Percentiles rank a stretch among this genome's conserved stretches.
phyloP scores from a whole-genome alignment of 2,329 filamentous ascomycete genomes.

The Hypoxylon sp. region DNA sequence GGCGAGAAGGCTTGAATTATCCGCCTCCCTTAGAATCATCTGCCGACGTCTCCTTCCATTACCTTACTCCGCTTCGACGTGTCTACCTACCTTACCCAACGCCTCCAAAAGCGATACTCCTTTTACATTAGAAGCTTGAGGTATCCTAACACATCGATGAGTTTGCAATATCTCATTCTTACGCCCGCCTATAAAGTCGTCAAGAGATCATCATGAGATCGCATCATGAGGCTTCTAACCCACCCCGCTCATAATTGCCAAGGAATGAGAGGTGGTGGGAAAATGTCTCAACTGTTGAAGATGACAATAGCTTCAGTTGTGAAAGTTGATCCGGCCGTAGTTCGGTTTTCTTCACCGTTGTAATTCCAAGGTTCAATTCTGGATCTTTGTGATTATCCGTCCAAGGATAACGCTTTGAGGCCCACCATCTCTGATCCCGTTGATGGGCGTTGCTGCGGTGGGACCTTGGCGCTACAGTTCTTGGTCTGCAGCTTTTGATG shows the following conservation, averaged over 20 bases:
- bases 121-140: constrained; percentile 12
- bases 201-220: constrained; percentile 32
- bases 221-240: constrained; percentile 29
- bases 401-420: constrained; percentile 36
- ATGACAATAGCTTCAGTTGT: constrained; percentile 34
- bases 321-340: constrained; percentile 20
- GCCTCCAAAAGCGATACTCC: constrained; percentile 7
- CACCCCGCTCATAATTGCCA: constrained; percentile 32
- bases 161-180: constrained; percentile 17
- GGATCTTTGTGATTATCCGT: constrained; percentile 44
- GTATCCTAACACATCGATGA: constrained; percentile 21
- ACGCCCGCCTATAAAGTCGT: constrained; percentile 33
- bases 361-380: constrained; percentile 12
- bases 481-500: constrained; percentile 42
- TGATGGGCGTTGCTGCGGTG: constrained; percentile 41
- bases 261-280: constrained; percentile 24
- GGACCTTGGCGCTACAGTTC: constrained; percentile 42
- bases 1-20: constrained; percentile 50
- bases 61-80: constrained; percentile 35
- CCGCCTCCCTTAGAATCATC: constrained; percentile 38
- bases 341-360: constrained; percentile 20
- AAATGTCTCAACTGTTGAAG: constrained; percentile 23
- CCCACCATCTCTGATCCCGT: constrained; percentile 39
- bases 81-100: constrained; percentile 22
- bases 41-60: constrained; percentile 40